Evolutionary conservation across 140 eudicot species (phyloP).

Genomic region (Erigeron philadelphicus): DNA sequence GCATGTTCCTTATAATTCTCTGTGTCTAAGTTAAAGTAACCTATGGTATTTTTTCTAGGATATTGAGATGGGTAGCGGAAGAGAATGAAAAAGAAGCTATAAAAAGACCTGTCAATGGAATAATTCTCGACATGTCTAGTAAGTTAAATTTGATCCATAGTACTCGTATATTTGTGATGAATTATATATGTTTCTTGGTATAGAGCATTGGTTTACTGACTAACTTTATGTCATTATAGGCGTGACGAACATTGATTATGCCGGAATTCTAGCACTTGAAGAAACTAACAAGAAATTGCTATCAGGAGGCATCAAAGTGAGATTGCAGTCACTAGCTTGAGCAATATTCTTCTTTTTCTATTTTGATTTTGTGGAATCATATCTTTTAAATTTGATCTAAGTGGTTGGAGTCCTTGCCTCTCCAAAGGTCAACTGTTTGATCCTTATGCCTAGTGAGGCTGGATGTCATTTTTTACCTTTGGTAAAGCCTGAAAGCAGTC

Average conservation of each 20-base stretch:
- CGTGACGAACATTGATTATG: constrained; percentile 56
- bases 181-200: background rate
- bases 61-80: constrained; percentile 42
- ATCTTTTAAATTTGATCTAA: background rate
- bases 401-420: no score
- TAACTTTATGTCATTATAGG: constrained; percentile 25
- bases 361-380: background rate
- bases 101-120: constrained; percentile 36
- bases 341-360: background rate
- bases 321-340: constrained; percentile 10
- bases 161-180: background rate
- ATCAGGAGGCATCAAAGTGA: constrained; percentile 50
- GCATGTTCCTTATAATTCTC: no score
- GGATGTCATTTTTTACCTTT: no score
- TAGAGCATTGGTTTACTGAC: background rate
- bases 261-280: constrained; percentile 51
- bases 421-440: no score
- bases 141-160: constrained; percentile 20
- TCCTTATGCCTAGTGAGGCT: no score
- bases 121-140: constrained; percentile 66
- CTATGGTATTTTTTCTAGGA: constrained; percentile 31
- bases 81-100: constrained; percentile 32
- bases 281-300: constrained; percentile 46
- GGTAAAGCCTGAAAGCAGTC: no score
- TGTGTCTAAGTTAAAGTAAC: no score